phyloP scores from a whole-genome alignment of 73 alveolate species.

The Symbiodinium pilosum region DNA sequence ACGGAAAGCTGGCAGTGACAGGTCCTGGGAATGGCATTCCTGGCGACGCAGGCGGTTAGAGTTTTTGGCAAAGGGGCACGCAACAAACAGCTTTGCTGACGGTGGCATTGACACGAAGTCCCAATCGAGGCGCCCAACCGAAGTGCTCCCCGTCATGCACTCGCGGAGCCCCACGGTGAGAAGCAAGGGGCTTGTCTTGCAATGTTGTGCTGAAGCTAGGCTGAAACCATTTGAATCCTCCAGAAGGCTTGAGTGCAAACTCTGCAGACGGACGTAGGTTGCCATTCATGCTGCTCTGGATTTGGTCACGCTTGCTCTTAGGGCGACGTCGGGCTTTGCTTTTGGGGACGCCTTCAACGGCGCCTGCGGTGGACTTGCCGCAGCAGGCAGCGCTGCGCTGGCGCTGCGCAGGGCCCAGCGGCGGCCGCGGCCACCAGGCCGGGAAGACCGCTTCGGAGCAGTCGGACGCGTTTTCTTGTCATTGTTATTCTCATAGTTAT shows the following conservation, averaged over 20 bases:
- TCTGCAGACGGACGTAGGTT: too few species aligned
- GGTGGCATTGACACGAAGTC: too few species aligned
- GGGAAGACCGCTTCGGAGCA: too few species aligned
- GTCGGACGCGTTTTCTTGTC: too few species aligned
- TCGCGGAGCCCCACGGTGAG: background rate
- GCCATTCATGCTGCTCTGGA: too few species aligned
- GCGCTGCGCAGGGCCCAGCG: conserved; percentile 19
- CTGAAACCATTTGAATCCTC: too few species aligned
- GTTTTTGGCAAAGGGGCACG: too few species aligned
- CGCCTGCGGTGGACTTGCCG: conserved; percentile 14
- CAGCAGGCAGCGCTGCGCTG: conserved; percentile 27
- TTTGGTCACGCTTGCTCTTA: too few species aligned
- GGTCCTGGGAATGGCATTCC: background rate
- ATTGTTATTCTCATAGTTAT: too few species aligned
- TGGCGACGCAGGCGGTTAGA: background rate
- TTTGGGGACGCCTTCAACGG: background rate
- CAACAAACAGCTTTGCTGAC: too few species aligned
- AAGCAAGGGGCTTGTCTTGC: background rate
- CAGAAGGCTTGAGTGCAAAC: too few species aligned
- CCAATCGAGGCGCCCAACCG: background rate
- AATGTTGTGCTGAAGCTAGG: too few species aligned
- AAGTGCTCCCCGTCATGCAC: background rate
- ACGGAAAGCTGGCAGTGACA: background rate
- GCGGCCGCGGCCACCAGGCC: conserved; percentile 15
- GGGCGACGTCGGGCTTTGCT: background rate